phyloP scores from a whole-genome alignment of 1,139 yeast genomes.

The Kodamaea fungicola region DNA sequence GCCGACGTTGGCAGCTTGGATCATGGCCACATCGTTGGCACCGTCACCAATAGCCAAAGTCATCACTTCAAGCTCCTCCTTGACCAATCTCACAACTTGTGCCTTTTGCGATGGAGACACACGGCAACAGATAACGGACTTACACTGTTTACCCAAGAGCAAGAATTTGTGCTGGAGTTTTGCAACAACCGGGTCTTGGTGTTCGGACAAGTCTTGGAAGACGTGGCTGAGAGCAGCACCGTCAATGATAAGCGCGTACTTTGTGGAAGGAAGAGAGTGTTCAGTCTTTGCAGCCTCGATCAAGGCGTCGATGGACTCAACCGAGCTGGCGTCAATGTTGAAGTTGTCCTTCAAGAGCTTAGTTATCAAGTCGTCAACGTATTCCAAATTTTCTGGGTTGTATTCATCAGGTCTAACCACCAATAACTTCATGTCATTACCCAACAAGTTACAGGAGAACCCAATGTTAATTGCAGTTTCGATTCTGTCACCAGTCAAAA shows the following conservation, averaged over 20 bases:
- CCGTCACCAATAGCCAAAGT: slow-evolving; percentile 68
- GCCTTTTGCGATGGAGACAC: slow-evolving; percentile 68
- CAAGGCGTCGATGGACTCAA: slow-evolving; percentile 25
- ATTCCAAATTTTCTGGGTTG: slow-evolving; percentile 18
- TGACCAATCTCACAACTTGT: slow-evolving; percentile 51
- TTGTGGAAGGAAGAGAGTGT: slow-evolving; percentile 48
- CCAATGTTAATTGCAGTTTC: slow-evolving; percentile 98
- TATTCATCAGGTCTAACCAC: slow-evolving; percentile 44
- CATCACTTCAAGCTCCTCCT: slow-evolving; percentile 50
- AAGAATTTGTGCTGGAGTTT: slow-evolving; percentile 39
- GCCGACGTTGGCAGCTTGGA: slow-evolving; percentile 63
- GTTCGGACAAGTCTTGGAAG: slow-evolving; percentile 23
- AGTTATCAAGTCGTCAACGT: slow-evolving; percentile 35
- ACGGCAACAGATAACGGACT: slow-evolving; percentile 60
- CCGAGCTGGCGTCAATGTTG: slow-evolving; percentile 25
- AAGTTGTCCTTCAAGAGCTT: slow-evolving; percentile 41
- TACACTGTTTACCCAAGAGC: slow-evolving; percentile 56
- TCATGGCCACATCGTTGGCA: slow-evolving; percentile 69
- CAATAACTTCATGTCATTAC: slow-evolving; percentile 80
- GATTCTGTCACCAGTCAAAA: slow-evolving; percentile 93
- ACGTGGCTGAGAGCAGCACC: slow-evolving; percentile 51
- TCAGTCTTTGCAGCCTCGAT: slow-evolving; percentile 43
- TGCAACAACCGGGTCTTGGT: slow-evolving; percentile 10
- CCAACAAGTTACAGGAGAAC: slow-evolving; percentile 86
- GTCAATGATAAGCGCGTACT: slow-evolving; percentile 52